These are phyloP conservation scores for Guyanaporus albipodus DNA, from an alignment of 768 basidiomycete species.

Conservation along the genomic window DNA sequence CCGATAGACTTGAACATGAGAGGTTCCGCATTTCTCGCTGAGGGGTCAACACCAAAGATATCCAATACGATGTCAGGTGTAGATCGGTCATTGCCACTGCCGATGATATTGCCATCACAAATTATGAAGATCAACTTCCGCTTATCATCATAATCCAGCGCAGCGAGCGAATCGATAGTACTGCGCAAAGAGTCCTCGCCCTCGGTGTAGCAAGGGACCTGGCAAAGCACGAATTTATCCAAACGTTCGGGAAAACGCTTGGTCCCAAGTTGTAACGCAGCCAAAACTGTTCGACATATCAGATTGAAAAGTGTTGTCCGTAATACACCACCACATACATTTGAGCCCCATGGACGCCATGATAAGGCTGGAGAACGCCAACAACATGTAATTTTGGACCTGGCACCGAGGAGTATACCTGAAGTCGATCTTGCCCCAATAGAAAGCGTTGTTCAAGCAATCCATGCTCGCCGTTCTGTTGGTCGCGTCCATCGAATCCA, in stretches of 20 bases:
- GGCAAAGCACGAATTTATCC: conserved; percentile 67
- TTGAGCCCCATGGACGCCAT: conserved; percentile 55
- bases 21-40: conserved; percentile 58
- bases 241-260: conserved; percentile 62
- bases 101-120: conserved; percentile 70
- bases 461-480: conserved; percentile 39
- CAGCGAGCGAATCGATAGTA: conserved; percentile 66
- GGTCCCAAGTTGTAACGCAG: conserved; percentile 56
- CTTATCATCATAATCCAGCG: conserved; percentile 66
- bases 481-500: conserved; percentile 37
- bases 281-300: conserved; percentile 44
- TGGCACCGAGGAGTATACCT: conserved; percentile 51
- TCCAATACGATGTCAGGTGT: conserved; percentile 67
- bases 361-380: conserved; percentile 52
- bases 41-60: conserved; percentile 62
- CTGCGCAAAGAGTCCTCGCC: conserved; percentile 64
- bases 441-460: conserved; percentile 63
- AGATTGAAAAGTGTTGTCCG: conserved; percentile 4
- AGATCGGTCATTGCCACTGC: conserved; percentile 61
- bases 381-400: conserved; percentile 57
- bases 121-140: conserved; percentile 64
- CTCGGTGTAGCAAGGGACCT: conserved; percentile 69
- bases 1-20: conserved; percentile 67
- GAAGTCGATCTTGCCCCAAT: conserved; percentile 54
- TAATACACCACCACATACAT: conserved; percentile 40